Base-by-base conservation (phyloP, 345 rosid species). In the Camelina sativa region DNA sequence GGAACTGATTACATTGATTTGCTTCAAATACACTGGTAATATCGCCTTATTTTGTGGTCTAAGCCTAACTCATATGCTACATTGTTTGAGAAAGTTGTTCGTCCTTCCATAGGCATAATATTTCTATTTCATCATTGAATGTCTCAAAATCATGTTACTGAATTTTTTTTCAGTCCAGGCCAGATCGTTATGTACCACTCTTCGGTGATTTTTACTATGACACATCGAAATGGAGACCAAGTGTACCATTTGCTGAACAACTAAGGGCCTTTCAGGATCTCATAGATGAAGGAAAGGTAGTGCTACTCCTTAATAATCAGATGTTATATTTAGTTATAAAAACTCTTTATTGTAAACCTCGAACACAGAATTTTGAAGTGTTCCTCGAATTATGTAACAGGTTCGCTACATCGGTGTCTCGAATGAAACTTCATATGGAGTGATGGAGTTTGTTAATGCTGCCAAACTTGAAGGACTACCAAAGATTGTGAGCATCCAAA, bases 21-120 rank as follows among this genome's bases (percentile, higher is more conserved):
- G 84, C 75, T 94, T 82, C 98, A 94, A 84, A 91, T 94, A 78
- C 98, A 94, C 71, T 91, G 98, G 97, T 91, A 84, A 82, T 46
- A 57, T 50, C 16, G 30, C 4, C 63, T 44, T 58, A 22, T 58
- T 72, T 75, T 20, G 1, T 48, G 38, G 61, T 30, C 53, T 32
- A 15, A 28, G 2, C 23, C 15, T 63, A 22, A 58, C 40, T 58
- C 41, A 64, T 54, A 62, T 71, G 48, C 75, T 25, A 25, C 56
- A 34, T 16, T 35, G 23, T 67, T 59, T 60, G 6, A 47, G 22
- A 16, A 71, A 47, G 15, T 46, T 44, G 12, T n/a, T 55, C 28
- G 38, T 9, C 17, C 6, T 55, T 60, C 3, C 35, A 58, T 61
- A 10, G 2, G 11, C 60, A 10, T 46, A 37, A 5, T 10, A 55